Percentiles rank a stretch among this genome's conserved stretches.
Evolutionary conservation across 1,139 yeast genomes (phyloP).

Genomic region (Magnusiomyces tetraspermus): DNA sequence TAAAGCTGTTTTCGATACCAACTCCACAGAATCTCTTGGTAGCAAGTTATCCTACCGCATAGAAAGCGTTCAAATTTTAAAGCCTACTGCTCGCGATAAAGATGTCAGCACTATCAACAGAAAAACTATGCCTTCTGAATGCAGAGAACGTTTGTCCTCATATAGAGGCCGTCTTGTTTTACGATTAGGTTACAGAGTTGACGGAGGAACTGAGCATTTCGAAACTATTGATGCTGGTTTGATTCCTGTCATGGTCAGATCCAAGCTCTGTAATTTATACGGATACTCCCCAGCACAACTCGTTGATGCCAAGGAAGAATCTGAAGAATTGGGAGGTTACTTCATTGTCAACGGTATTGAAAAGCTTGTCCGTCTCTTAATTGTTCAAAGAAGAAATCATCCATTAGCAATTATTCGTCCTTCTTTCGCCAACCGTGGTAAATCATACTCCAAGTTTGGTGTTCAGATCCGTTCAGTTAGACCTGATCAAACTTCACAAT

Average conservation of each 20-base stretch:
- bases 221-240: slow-evolving; percentile 90
- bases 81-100: slow-evolving; percentile 62
- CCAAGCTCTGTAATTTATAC: slow-evolving; percentile 86
- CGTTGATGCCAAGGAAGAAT: slow-evolving; percentile 73
- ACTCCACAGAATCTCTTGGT: slow-evolving; percentile 53
- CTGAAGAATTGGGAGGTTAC: slow-evolving; percentile 95
- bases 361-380: slow-evolving; percentile 90
- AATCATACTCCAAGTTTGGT: slow-evolving; percentile 81
- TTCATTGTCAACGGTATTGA: slow-evolving; percentile 95
- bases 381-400: slow-evolving; percentile 94
- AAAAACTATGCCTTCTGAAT: slow-evolving; percentile 68
- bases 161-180: slow-evolving; percentile 49
- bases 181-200: slow-evolving; percentile 75
- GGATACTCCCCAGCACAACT: slow-evolving; percentile 73
- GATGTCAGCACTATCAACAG: slow-evolving; percentile 78
- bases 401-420: slow-evolving; percentile 97
- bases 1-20: slow-evolving; percentile 74
- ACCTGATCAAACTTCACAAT: slow-evolving; percentile 95
- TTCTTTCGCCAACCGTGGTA: slow-evolving; percentile 89
- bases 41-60: slow-evolving; percentile 71
- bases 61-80: slow-evolving; percentile 77
- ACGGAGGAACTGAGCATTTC: slow-evolving; percentile 63
- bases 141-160: slow-evolving; percentile 72
- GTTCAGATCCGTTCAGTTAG: slow-evolving; percentile 89
- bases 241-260: slow-evolving; percentile 80